Base-by-base conservation (phyloP, 768 basidiomycete genomes). In the Tremella mesenterica region DNA sequence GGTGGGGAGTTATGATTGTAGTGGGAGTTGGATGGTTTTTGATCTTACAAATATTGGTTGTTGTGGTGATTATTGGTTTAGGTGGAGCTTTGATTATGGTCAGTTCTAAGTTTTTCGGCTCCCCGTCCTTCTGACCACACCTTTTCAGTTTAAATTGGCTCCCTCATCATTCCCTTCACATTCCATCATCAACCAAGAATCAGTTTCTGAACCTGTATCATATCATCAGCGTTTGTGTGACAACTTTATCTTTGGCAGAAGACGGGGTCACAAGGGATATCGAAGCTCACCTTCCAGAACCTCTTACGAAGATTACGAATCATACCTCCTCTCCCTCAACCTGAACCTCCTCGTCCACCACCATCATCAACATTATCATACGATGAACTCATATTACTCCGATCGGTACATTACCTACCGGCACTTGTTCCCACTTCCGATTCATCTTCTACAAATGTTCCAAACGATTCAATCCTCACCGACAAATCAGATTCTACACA, bases 1-100 rank as follows among this genome's bases (percentile, higher is more conserved):
- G 67, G 67, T 69, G 67, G 67, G 67, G 64, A 2, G 64, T 66
- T 21, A 61, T 69, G 60, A 50, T 47, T 1, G 64, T 69, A 7
- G 58, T 57, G 0, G 67, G 53, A 6, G 62, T 69, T 10, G 67
- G 67, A 16, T 69, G 67, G 67, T 52, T 63, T n/a, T 48, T 69
- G n/a, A 23, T 66, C 18, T 53, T 52, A 36, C 67, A 69, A 48
- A 34, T 69, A 18, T 45, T 64, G 20, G 26, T 64, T 18, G 54
- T 68, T 8, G 54, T 61, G 3, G 41, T 65, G 12, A 52, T 63
- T 14, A 56, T 69, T 18, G 60, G 60, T 7, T 26, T 66, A 8
- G 64, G 64, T 5, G 62, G 67, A 1, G 61, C 63, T 23, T 56
- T 61, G 5, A 18, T 62, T 4, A 34, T 65, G 43, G 55, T 57